Evolutionary conservation across 2,329 filamentous ascomycete genomes (phyloP).

Genomic region (Paecilomyces niveus): DNA sequence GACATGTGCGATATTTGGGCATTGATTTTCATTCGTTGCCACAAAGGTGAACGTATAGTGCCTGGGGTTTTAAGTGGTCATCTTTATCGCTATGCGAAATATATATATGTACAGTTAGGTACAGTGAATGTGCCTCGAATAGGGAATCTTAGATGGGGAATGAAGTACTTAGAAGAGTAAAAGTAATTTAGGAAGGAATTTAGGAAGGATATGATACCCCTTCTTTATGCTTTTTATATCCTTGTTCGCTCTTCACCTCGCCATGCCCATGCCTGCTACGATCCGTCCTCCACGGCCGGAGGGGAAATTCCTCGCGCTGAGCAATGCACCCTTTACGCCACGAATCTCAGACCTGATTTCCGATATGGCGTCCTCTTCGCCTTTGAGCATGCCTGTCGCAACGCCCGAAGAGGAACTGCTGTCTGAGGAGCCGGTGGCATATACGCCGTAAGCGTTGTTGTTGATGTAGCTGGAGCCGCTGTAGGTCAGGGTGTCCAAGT

Average conservation of each 20-base stretch:
- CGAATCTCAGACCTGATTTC: slow-evolving; percentile 54
- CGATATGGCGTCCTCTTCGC: slow-evolving; percentile 51
- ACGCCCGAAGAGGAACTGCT: slow-evolving; percentile 5
- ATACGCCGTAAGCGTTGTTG: slow-evolving; percentile 26
- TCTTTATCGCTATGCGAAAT: too few relatives aligned
- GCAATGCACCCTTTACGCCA: slow-evolving; percentile 55
- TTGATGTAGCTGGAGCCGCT: slow-evolving; percentile 21
- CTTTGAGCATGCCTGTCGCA: slow-evolving; percentile 26
- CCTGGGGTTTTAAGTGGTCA: too few relatives aligned
- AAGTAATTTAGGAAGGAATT: neutral
- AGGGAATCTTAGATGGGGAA: too few relatives aligned
- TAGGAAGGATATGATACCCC: neutral
- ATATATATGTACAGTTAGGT: too few relatives aligned
- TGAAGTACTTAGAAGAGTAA: neutral
- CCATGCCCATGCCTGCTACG: slow-evolving; percentile 13
- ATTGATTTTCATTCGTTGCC: too few relatives aligned
- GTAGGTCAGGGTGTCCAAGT: slow-evolving; percentile 45
- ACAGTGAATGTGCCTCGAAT: too few relatives aligned
- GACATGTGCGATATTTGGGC: too few relatives aligned
- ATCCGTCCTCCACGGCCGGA: slow-evolving; percentile 21
- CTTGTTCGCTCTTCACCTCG: neutral
- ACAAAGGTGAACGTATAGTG: too few relatives aligned
- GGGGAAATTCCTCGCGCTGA: slow-evolving; percentile 58
- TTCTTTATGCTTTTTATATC: neutral
- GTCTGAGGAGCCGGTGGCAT: slow-evolving; percentile 19